Base-by-base conservation (phyloP, 2,329 filamentous ascomycete species). In the Teratosphaeria destructans region DNA sequence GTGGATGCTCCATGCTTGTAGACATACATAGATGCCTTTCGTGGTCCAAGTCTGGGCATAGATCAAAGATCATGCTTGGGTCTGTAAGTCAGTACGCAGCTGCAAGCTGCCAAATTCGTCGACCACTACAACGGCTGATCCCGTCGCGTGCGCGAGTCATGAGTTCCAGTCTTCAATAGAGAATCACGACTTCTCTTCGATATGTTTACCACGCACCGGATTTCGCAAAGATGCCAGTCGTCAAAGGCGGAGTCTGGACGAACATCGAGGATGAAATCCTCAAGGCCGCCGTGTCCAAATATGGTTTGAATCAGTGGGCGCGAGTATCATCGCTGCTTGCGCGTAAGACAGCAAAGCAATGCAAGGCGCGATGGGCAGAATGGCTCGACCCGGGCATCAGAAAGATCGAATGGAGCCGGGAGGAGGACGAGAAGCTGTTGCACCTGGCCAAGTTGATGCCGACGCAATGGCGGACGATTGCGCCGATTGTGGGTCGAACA, bases 371-470 rank as follows among this genome's bases (percentile, higher is more conserved):
- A 78, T 99, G 94, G 94, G 86, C 87, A 73, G 93, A 99, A 82
- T 99, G 94, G 93, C 84, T 99, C 66, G 94, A 99, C 72, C 94
- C 94, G 23, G 90, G 89, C 72, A 97, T 99, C 79, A 89, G 93
- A 71, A 99, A 99, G 81, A 94, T 95, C 68, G 94, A 99, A 78
- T 99, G 94, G 93, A 96, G 90, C 73, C 89, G 94, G 71, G 94
- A 99, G 76, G 94, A 99, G 74, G 94, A 99, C 74, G 94, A 99
- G 80, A 96, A 95, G 78, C 82, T 99, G 62, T 77, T 99, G 69
- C 94, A 97, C 71, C 82, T 99, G 70, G 94, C 94, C 63, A 99
- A 97, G 82, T 81, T 99, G 77, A 96, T 99, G 87, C 94, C 94
- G 60, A 97, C 93, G 32, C 94, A 99, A 83, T 99, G 94, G 94